phyloP scores from a whole-genome alignment of 768 basidiomycete genomes.

The Mycena belliarum region DNA sequence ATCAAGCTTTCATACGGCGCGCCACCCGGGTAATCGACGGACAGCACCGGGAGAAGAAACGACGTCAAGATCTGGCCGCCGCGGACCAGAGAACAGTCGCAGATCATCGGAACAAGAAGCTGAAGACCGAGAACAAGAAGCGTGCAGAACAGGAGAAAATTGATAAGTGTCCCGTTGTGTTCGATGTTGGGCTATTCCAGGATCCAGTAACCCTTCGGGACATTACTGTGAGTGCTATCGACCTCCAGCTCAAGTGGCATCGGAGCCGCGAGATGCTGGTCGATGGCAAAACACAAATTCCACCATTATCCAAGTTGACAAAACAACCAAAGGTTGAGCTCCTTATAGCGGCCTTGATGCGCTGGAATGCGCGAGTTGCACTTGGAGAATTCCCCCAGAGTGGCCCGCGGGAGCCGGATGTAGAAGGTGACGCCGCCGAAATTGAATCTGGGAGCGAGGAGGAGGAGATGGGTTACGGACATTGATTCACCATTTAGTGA shows the following conservation, averaged over 20 bases:
- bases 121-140: not conserved
- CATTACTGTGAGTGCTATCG: not conserved
- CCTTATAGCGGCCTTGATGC: not conserved
- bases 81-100: not conserved
- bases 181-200: not conserved
- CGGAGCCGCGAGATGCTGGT: slow-evolving; percentile 3
- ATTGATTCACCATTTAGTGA: no score
- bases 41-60: not conserved
- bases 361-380: not conserved
- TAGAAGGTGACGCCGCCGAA: no score
- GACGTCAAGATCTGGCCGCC: not conserved
- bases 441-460: no score
- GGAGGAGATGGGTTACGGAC: no score
- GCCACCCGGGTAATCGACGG: not conserved
- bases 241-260: slow-evolving; percentile 11
- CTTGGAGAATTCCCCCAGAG: not conserved
- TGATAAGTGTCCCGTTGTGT: not conserved
- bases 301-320: not conserved
- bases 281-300: slow-evolving; percentile 5
- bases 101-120: not conserved
- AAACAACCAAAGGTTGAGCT: not conserved
- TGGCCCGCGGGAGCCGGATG: not conserved
- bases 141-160: not conserved
- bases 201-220: not conserved
- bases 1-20: not conserved